Base-by-base conservation (phyloP, 192 early-diverging fungal genomes). In the Coemansia sp. region DNA sequence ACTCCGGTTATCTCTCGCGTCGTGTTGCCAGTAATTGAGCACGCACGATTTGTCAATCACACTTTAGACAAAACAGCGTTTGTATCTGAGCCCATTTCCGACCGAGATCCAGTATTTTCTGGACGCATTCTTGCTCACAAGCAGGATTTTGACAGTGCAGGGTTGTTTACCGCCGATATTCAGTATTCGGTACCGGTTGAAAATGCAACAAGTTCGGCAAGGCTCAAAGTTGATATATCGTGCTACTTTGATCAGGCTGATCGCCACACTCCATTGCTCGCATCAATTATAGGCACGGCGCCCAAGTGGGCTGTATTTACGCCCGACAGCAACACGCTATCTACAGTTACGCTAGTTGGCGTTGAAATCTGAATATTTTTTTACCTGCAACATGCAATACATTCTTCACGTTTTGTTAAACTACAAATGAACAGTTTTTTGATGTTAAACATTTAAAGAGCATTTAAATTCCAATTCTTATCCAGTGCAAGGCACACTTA, bases 161-260 rank as follows among this genome's bases (percentile, higher is more conserved):
- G 72, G 11, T 43, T 37, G 49, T 74, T 80, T 51, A 51, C 53
- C 0, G 72, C 71, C 18, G 50, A 67, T 18, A 61, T 80, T 11
- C 77, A 68, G 55, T 80, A 80, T 59, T 62, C 60, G 19, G 54
- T 80, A 11, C 68, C 77, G 5, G 19, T 24, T 2, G 23, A 35
- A 32, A 64, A 71, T 19, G 61, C 65, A 14, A 56, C 53, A n/a
- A 47, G 43, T 16, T 68, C 72, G 3, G 60, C 45, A 3, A 54
- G 61, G 24, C 52, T 56, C 23, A 54, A 47, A 20, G 55, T 70
- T 55, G 77, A 80, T 47, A 59, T 80, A 22, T 74, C 77, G 7
- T 80, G 77, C 61, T 68, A 74, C 62, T 80, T 80, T 62, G 77
- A 80, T 18, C 41, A 68, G 11, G 68, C 60, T 18, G 77, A 80